phyloP scores from a whole-genome alignment of 2,329 filamentous ascomycete genomes.

The Grosmannia clavigera region DNA sequence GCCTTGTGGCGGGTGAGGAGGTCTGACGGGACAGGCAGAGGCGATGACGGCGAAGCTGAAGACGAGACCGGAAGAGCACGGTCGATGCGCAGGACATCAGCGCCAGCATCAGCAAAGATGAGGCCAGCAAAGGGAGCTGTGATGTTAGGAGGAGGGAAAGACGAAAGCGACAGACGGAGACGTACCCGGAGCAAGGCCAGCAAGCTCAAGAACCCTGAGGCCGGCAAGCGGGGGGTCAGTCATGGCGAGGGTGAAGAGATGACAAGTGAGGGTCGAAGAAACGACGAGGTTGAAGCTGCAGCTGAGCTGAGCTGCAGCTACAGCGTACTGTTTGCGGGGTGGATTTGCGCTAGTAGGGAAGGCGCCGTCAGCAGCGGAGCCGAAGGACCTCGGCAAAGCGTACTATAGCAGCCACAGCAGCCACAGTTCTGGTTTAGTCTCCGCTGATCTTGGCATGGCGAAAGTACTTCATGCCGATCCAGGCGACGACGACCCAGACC shows the following conservation, averaged over 20 bases:
- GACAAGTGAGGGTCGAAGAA: neutral
- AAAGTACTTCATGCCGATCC: slow-evolving; percentile 99
- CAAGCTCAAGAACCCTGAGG: slow-evolving; percentile 47
- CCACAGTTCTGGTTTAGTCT: slow-evolving; percentile 26
- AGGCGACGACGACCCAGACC: slow-evolving; percentile 96
- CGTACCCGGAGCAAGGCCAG: slow-evolving; percentile 49
- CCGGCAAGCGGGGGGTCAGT: slow-evolving; percentile 27
- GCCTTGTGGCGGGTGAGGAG: slow-evolving; percentile 69
- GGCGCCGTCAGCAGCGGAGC: neutral
- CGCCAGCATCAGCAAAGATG: slow-evolving; percentile 80
- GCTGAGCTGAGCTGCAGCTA: neutral
- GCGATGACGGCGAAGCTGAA: neutral
- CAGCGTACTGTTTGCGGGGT: neutral
- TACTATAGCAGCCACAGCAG: neutral
- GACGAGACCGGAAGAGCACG: slow-evolving; percentile 32
- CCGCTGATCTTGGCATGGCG: slow-evolving; percentile 82
- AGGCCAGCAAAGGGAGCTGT: slow-evolving; percentile 73
- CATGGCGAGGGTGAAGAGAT: neutral
- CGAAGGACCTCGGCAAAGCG: neutral
- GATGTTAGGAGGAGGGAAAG: neutral
- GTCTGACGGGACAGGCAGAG: slow-evolving; percentile 42
- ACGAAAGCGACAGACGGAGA: neutral
- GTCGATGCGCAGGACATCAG: slow-evolving; percentile 78
- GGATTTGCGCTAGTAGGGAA: neutral
- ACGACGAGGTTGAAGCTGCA: no score